A percentile compares a stretch with the other conserved stretches of the same genome.
These are phyloP conservation scores for Pisolithus orientalis DNA, from an alignment of 768 basidiomycete species.

Conservation along the genomic window DNA sequence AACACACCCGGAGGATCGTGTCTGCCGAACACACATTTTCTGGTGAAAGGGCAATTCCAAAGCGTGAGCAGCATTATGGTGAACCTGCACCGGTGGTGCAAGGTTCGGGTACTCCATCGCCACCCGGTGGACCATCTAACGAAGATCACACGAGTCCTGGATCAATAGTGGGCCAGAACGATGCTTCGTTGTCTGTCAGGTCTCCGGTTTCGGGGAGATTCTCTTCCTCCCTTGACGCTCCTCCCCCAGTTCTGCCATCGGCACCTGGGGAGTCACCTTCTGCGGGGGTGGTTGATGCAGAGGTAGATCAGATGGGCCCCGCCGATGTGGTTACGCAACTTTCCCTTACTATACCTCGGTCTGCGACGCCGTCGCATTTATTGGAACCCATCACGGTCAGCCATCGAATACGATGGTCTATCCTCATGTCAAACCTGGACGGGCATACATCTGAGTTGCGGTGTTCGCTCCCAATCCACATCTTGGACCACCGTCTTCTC, in stretches of 20 bases:
- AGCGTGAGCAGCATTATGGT: slow-evolving; percentile 11
- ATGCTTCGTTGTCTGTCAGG: slow-evolving; percentile 10
- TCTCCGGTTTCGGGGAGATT: slow-evolving; percentile 9
- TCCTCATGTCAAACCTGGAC: slow-evolving; percentile 77
- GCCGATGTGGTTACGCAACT: slow-evolving; percentile 57
- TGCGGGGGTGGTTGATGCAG: slow-evolving; percentile 7
- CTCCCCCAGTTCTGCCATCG: not conserved
- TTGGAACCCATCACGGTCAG: slow-evolving; percentile 70
- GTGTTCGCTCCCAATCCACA: slow-evolving; percentile 84
- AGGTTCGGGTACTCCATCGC: slow-evolving; percentile 9
- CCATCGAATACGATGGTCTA: slow-evolving; percentile 79
- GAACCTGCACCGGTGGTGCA: not conserved
- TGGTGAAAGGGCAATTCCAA: slow-evolving; percentile 45
- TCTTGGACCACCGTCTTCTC: slow-evolving; percentile 69
- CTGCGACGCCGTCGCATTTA: slow-evolving; percentile 61
- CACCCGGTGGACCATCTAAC: slow-evolving; percentile 7
- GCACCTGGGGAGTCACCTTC: not conserved
- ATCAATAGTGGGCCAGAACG: slow-evolving; percentile 5
- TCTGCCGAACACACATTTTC: slow-evolving; percentile 64
- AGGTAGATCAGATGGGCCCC: slow-evolving; percentile 17
- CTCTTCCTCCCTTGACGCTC: slow-evolving; percentile 9
- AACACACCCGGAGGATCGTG: slow-evolving; percentile 54
- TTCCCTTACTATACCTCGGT: slow-evolving; percentile 52
- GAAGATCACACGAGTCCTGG: slow-evolving; percentile 13
- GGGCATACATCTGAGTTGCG: slow-evolving; percentile 93